phyloP scores from a whole-genome alignment of 176 grass and related monocot genomes.

The Urochloa ruziziensis region DNA sequence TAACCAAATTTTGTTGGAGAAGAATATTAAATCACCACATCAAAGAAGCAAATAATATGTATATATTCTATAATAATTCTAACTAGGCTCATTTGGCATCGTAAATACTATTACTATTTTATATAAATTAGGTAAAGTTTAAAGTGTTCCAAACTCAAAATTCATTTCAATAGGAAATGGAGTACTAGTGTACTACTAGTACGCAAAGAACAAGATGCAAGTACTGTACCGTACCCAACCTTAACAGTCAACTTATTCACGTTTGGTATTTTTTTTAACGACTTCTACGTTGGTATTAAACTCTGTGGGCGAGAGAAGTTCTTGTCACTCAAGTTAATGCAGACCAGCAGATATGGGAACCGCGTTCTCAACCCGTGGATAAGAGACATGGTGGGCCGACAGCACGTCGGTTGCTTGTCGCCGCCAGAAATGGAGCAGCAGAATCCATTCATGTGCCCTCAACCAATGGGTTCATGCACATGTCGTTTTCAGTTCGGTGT shows the following conservation, averaged over 20 bases:
- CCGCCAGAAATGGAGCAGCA: background rate
- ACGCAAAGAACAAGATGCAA: background rate
- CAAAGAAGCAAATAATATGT: too few relatives aligned
- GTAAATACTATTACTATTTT: too few relatives aligned
- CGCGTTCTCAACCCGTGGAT: background rate
- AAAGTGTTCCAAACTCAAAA: too few relatives aligned
- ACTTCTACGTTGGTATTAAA: background rate
- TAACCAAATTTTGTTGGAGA: too few relatives aligned
- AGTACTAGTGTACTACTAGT: background rate
- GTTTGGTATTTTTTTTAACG: too few relatives aligned
- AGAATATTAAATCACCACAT: too few relatives aligned
- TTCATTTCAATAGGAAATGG: too few relatives aligned
- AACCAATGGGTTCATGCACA: background rate
- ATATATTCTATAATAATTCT: too few relatives aligned
- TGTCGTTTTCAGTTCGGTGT: background rate
- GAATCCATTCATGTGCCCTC: background rate
- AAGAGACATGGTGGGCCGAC: background rate
- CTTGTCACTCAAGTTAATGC: background rate
- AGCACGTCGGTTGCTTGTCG: background rate
- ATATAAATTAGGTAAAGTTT: too few relatives aligned
- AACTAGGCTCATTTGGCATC: too few relatives aligned
- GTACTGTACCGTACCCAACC: background rate
- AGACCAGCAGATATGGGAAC: background rate
- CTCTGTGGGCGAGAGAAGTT: background rate
- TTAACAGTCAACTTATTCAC: background rate